A percentile compares a stretch with the other conserved stretches of the same genome.
Evolutionary conservation across 345 rosid genomes (phyloP).

Genomic region (Salix purpurea): DNA sequence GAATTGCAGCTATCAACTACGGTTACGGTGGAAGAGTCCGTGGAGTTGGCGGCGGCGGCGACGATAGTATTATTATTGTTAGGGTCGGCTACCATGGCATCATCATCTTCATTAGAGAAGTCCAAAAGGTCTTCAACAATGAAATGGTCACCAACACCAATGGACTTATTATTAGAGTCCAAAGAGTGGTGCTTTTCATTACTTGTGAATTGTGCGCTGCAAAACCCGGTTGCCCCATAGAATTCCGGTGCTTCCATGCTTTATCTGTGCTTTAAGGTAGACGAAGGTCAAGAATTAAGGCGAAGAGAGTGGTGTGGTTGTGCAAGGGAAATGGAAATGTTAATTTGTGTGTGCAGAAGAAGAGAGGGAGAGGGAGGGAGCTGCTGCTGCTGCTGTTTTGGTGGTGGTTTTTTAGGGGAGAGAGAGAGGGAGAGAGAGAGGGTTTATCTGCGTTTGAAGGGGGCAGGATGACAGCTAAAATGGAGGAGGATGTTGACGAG

Average conservation of each 20-base stretch:
- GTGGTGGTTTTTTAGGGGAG: conserved; percentile 3
- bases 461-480: conserved; percentile 50
- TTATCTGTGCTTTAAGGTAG: background rate
- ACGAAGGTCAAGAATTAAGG: background rate
- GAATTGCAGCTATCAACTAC: conserved; percentile 66
- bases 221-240: conserved; percentile 14
- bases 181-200: conserved; percentile 35
- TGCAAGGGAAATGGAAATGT: conserved; percentile 16
- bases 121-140: conserved; percentile 84
- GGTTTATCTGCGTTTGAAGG: conserved; percentile 48
- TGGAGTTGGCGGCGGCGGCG: conserved; percentile 34
- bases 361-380: conserved; percentile 17
- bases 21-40: conserved; percentile 53
- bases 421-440: conserved; percentile 20
- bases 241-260: conserved; percentile 32
- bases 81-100: background rate
- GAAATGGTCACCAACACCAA: conserved; percentile 52
- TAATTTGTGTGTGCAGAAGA: conserved; percentile 7
- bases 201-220: conserved; percentile 26
- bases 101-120: conserved; percentile 65
- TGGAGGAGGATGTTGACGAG: conserved; percentile 41
- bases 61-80: conserved; percentile 8
- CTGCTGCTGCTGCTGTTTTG: too few relatives aligned
- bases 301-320: conserved; percentile 3
- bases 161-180: conserved; percentile 26